phyloP scores from a whole-genome alignment of 1,139 yeast genomes.

The Candida albicans region DNA sequence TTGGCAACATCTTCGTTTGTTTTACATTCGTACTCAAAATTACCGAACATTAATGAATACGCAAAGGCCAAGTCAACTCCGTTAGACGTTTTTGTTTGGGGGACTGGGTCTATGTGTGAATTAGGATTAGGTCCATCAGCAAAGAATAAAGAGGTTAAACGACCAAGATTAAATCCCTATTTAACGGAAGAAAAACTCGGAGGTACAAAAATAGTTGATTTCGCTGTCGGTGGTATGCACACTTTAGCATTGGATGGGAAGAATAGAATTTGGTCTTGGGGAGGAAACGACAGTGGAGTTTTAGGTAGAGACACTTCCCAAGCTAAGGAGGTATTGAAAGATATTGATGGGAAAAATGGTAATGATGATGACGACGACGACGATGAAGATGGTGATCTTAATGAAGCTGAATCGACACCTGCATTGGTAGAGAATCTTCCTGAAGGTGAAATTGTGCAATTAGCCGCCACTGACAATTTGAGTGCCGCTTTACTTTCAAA shows the following conservation, averaged over 20 bases:
- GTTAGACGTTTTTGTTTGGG: constrained; percentile 87
- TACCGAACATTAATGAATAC: constrained; percentile 45
- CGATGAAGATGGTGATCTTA: constrained; percentile 80
- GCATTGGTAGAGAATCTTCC: constrained; percentile 71
- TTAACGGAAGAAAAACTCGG: constrained; percentile 60
- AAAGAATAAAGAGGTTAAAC: constrained; percentile 84
- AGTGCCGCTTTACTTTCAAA: constrained; percentile 76
- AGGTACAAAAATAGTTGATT: constrained; percentile 59
- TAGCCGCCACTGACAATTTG: constrained; percentile 92
- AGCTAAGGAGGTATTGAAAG: constrained; percentile 60
- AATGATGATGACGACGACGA: constrained; percentile 65
- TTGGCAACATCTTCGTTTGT: constrained; percentile 42
- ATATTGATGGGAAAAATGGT: constrained; percentile 48
- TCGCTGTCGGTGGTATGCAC: constrained; percentile 97
- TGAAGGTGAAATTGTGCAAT: constrained; percentile 54
- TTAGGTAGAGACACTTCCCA: constrained; percentile 83
- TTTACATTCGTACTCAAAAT: constrained; percentile 49
- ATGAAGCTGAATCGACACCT: constrained; percentile 88
- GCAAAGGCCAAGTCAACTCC: constrained; percentile 45
- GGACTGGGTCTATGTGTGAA: constrained; percentile 97
- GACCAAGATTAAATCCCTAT: constrained; percentile 88
- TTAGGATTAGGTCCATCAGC: constrained; percentile 91
- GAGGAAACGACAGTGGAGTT: constrained; percentile 89
- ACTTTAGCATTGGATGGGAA: constrained; percentile 74
- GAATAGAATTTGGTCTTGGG: constrained; percentile 94